Evolutionary conservation across 1,284 basidiomycete genomes (phyloP).

Genomic region (Austroboletus niveus): DNA sequence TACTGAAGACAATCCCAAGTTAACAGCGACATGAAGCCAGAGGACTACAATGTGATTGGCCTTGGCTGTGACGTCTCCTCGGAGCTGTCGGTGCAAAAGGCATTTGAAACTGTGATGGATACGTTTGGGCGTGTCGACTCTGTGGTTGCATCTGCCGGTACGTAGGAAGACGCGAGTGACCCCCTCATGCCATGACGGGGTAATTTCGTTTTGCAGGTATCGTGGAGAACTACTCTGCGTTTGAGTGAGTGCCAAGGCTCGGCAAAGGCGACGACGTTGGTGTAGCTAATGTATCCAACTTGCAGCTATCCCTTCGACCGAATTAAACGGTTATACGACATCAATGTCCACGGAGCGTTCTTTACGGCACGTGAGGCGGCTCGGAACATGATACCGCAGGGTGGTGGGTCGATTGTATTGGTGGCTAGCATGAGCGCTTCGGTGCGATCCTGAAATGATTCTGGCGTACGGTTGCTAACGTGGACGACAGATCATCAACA

Average conservation of each 20-base stretch:
- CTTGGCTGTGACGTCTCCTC: constrained; percentile 87
- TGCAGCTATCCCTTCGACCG: constrained; percentile 79
- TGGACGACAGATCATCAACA: constrained; percentile 75
- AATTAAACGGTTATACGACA: constrained; percentile 81
- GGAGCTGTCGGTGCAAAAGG: constrained; percentile 75
- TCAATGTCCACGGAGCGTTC: constrained; percentile 93
- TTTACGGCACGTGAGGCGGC: constrained; percentile 94
- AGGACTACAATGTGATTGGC: constrained; percentile 72
- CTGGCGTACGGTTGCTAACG: constrained; percentile 9
- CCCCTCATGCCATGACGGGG: neutral
- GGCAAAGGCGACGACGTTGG: neutral
- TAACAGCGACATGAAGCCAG: constrained; percentile 57
- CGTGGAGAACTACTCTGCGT: constrained; percentile 88
- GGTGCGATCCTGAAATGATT: constrained; percentile 14
- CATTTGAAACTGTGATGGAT: constrained; percentile 65
- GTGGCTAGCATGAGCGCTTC: constrained; percentile 87
- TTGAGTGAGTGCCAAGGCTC: constrained; percentile 54
- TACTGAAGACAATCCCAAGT: constrained; percentile 46
- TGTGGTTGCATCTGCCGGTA: constrained; percentile 87
- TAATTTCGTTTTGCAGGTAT: constrained; percentile 53
- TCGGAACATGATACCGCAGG: constrained; percentile 71
- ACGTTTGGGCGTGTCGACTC: constrained; percentile 84
- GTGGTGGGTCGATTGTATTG: constrained; percentile 82
- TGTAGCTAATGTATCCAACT: constrained; percentile 6
- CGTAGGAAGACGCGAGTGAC: constrained; percentile 24